Evolutionary conservation across 208 protist genomes (phyloP).

Genomic region (Spongospora subterranea): DNA sequence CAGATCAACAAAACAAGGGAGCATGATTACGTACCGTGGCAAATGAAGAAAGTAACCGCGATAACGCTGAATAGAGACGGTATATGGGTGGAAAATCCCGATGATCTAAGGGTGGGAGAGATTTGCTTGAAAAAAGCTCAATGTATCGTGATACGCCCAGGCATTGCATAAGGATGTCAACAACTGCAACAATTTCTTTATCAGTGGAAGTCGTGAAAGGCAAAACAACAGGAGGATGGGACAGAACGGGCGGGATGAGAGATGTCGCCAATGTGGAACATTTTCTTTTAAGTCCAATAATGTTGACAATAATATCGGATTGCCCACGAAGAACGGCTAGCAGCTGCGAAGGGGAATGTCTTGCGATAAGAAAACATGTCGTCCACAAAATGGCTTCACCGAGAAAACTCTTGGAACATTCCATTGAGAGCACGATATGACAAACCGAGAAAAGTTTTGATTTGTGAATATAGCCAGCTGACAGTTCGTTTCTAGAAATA

Average conservation of each 20-base stretch:
- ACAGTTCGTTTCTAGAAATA: too few relatives aligned
- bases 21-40: too few relatives aligned
- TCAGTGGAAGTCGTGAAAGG: not conserved
- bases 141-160: not conserved
- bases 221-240: not conserved
- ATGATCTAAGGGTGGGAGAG: not conserved
- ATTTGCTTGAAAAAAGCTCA: not conserved
- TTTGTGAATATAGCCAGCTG: too few relatives aligned
- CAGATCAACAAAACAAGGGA: too few relatives aligned
- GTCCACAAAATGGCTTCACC: not conserved
- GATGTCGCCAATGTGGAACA: too few relatives aligned
- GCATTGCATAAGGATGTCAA: not conserved
- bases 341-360: not conserved
- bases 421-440: too few relatives aligned
- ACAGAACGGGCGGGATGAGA: too few relatives aligned
- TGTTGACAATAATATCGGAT: not conserved
- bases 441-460: too few relatives aligned
- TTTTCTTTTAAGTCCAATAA: not conserved
- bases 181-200: conserved; percentile 1
- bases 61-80: not conserved
- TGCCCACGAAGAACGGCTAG: not conserved
- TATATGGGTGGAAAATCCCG: not conserved
- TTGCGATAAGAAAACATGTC: not conserved
- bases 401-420: too few relatives aligned
- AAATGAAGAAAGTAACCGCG: not conserved